Base-by-base conservation (phyloP, 2,329 filamentous ascomycete genomes). In the Fusarium burgessii region DNA sequence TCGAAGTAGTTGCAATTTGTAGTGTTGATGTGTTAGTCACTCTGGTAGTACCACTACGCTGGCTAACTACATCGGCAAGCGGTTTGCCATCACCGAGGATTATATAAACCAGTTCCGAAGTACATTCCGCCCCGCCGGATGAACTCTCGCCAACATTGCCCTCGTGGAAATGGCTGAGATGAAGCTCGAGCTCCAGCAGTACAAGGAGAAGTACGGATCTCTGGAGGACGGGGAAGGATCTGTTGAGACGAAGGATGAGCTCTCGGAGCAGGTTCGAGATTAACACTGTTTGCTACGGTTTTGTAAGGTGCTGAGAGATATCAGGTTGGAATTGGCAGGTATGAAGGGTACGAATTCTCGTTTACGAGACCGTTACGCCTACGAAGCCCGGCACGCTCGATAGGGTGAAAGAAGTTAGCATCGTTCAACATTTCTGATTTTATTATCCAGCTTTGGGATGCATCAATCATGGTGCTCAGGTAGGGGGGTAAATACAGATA, bases 181-280 rank as follows among this genome's bases (percentile, higher is more conserved):
- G 38, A 62, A 51, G 38, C 23, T 15, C 8, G 14, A 41, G n/a
- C 29, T 59, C 7, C 36, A 59, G 20, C 33, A 15, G 47, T 55
- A 59, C 7, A 6, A 55, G 23, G 32, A 55, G 29, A 36, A 14
- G 29, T 42, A 36, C 33, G 46, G 47, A 3, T 29, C 36, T 20
- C 12, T 55, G 7, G 38, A 70, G 7, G 18, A 15, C 23, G 4
- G 33, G 29, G 15, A 35, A 7, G 36, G 33, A 15, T 4, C 15
- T 11, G 6, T 8, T 2, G 7, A 13, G 17, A 7, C 10, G 23
- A n/a, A 23, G 11, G 46, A 5, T 6, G 15, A 4, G 15, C 18
- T 27, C 11, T 49, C 3, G n/a, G n/a, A 33, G n/a, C 5, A 13
- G 33, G 15, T 13, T 4, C 7, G 2, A 33, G 23, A 5, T 23